Evolutionary conservation across 1,284 basidiomycete genomes (phyloP).

Genomic region (Polyporus tsugae): DNA sequence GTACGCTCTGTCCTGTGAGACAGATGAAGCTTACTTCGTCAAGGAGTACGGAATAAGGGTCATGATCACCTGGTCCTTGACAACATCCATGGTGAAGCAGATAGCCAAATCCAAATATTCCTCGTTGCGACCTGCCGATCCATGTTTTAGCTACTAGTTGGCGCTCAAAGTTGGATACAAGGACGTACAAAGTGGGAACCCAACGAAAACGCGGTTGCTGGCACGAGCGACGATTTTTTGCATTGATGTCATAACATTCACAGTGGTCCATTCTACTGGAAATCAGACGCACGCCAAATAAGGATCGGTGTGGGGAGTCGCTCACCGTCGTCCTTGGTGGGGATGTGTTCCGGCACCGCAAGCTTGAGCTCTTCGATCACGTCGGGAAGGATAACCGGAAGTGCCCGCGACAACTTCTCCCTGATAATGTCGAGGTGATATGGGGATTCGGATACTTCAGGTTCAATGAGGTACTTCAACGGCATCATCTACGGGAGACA

Average conservation of each 20-base stretch:
- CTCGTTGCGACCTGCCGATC: slow-evolving; percentile 32
- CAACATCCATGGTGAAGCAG: slow-evolving; percentile 17
- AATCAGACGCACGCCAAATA: slow-evolving; percentile 34
- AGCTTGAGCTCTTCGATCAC: slow-evolving; percentile 41
- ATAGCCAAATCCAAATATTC: slow-evolving; percentile 33
- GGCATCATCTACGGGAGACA: slow-evolving; percentile 11
- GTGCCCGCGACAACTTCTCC: slow-evolving; percentile 35
- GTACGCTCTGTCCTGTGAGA: neutral
- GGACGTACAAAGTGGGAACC: slow-evolving; percentile 37
- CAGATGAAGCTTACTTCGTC: slow-evolving; percentile 36
- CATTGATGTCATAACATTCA: slow-evolving; percentile 27
- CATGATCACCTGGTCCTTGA: slow-evolving; percentile 14
- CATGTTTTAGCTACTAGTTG: neutral
- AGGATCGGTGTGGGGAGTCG: slow-evolving; percentile 29
- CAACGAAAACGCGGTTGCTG: slow-evolving; percentile 42
- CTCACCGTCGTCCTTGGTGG: slow-evolving; percentile 29
- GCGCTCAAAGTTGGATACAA: neutral
- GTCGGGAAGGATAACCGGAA: slow-evolving; percentile 37
- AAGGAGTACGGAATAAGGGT: slow-evolving; percentile 40
- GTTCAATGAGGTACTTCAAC: slow-evolving; percentile 16
- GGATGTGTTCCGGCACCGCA: slow-evolving; percentile 34
- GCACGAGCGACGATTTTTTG: slow-evolving; percentile 36
- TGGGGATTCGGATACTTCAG: slow-evolving; percentile 26
- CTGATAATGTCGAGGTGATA: slow-evolving; percentile 40
- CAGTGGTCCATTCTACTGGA: slow-evolving; percentile 34